Conservation (phyloP, 2,329 filamentous ascomycete genomes). For the Aspergillus jensenii region DNA sequence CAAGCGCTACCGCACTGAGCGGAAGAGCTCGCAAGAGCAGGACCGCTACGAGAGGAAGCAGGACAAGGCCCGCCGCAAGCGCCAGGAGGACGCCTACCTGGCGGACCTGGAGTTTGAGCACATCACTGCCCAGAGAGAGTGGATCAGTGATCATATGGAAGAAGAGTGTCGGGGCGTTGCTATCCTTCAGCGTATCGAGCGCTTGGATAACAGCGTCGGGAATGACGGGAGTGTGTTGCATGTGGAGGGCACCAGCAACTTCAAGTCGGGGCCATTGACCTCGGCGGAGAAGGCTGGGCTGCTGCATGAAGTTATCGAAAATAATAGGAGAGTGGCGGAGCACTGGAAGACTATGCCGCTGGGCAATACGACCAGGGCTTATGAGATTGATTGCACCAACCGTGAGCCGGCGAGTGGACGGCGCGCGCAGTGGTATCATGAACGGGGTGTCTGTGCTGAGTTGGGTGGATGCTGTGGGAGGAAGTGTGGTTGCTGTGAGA, state of each 20-base stretch:
- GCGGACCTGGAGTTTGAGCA: neutral
- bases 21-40: neutral
- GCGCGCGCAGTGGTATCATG: neutral
- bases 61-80: neutral
- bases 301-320: neutral
- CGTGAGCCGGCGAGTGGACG: neutral
- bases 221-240: neutral
- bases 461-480: neutral
- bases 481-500: neutral
- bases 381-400: neutral
- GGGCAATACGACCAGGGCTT: neutral
- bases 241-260: neutral
- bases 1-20: neutral
- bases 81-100: neutral
- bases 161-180: neutral
- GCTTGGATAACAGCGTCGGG: neutral
- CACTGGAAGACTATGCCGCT: neutral
- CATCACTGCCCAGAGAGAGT: neutral
- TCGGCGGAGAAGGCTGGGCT: neutral
- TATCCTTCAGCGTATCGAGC: neutral
- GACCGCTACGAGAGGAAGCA: neutral
- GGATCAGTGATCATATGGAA: neutral
- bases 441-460: neutral
- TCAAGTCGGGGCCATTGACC: neutral
- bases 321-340: neutral